Base-by-base conservation (phyloP, 2,329 filamentous ascomycete genomes). In the Fusarium sp. region DNA sequence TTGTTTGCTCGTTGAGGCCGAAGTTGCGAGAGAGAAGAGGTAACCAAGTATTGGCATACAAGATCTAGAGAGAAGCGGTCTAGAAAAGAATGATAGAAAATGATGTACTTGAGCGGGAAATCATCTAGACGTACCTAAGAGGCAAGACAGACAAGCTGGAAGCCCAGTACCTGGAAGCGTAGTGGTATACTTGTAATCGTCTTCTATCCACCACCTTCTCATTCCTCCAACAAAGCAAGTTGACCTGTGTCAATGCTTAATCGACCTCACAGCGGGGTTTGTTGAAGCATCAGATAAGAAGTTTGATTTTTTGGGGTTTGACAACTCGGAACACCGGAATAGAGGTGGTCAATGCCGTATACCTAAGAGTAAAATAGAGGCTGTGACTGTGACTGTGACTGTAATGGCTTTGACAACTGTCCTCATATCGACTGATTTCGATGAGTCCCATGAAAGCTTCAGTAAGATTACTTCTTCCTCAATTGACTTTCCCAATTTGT, bases 281-380 rank as follows among this genome's bases (percentile, higher is more conserved):
- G 20, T 39, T 34, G 44, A 55, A 63, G 60, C 57, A 65, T 70
- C 71, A 74, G 68, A 73, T 69, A 72, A 66, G 62, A 66, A 45
- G 47, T 34, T 41, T 50, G 51, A 57, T 41, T 20, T 52, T 45
- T 51, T 42, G 39, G 42, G 56, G 54, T 39, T 65, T 57, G 58
- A 65, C 57, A 39, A 60, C 57, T 62, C 62, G 60, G 60, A 52
- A 66, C 28, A 57, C 34, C 48, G 70, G 61, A 58, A 39, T 32
- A 34, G 26, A 28, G 30, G 36, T 42, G 44, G 32, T 34, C 38
- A 44, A 39, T 63, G 58, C 45, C 47, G 34, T 52, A 34, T 26
- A 56, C 38, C 36, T 36, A 28, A 56, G 54, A 44, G 38, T 17
- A 20, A 30, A 54, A 54, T 26, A 42, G 52, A 42, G 36, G 17